Percentiles rank a stretch among this genome's conserved stretches.
Conservation (phyloP, 352 stramenopile species). For the Phytophthora uliginosa region DNA sequence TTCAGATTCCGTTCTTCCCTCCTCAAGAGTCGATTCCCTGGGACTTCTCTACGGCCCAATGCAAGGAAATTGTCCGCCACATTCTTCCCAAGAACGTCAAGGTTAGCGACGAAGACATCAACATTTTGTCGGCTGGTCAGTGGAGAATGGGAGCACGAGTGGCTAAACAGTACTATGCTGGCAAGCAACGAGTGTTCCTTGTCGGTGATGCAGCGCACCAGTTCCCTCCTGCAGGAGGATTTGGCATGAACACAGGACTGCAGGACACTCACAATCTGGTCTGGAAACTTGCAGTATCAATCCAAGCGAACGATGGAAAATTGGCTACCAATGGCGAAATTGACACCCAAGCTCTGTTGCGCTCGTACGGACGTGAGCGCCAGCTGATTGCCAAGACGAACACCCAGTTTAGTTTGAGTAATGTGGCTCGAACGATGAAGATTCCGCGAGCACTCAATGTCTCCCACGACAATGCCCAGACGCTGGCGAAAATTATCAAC, state of each 20-base stretch:
- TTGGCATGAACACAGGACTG: slow-evolving; percentile 95
- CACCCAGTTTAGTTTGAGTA: slow-evolving; percentile 86
- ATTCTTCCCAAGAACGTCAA: slow-evolving; percentile 46
- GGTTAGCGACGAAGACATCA: slow-evolving; percentile 59
- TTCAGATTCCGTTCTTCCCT: slow-evolving; percentile 95
- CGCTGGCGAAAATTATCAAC: slow-evolving; percentile 69
- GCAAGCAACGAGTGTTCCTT: slow-evolving; percentile 81
- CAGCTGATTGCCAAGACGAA: slow-evolving; percentile 80
- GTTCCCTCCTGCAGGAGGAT: slow-evolving; percentile 93
- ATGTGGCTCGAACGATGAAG: slow-evolving; percentile 90
- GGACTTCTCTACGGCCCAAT: slow-evolving; percentile 74
- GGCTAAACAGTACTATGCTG: slow-evolving; percentile 86
- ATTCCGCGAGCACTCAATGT: slow-evolving; percentile 83
- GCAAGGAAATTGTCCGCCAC: slow-evolving; percentile 61
- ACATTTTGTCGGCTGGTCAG: slow-evolving; percentile 86
- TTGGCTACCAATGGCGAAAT: slow-evolving; percentile 1
- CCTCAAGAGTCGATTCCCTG: slow-evolving; percentile 74
- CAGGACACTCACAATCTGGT: slow-evolving; percentile 94
- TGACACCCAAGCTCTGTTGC: slow-evolving; percentile 53
- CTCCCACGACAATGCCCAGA: slow-evolving; percentile 82
- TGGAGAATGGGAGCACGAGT: slow-evolving; percentile 96
- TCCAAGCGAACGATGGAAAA: slow-evolving; percentile 42
- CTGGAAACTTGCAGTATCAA: slow-evolving; percentile 90
- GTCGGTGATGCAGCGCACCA: slow-evolving; percentile 94
- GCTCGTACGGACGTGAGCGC: slow-evolving; percentile 86